Evolutionary conservation across 148 eudicot genomes (phyloP).

Genomic region (Persicaria tinctoria): DNA sequence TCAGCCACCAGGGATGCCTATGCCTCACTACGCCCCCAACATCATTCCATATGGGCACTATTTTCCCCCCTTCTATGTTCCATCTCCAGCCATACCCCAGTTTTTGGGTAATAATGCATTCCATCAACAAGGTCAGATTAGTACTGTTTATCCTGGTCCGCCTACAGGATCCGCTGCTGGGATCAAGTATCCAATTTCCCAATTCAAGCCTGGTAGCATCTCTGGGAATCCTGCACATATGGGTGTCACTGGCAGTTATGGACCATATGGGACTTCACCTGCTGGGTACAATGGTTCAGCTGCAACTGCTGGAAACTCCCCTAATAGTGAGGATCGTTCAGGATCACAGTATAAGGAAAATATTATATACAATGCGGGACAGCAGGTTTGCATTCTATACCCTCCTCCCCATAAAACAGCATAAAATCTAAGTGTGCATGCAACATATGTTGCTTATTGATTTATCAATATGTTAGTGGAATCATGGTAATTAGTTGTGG

Average conservation of each 20-base stretch:
- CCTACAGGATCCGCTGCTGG: conserved; percentile 34
- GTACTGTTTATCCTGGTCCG: conserved; percentile 34
- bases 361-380: conserved; percentile 25
- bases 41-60: conserved; percentile 47
- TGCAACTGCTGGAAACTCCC: conserved; percentile 31
- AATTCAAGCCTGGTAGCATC: conserved; percentile 35
- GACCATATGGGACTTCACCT: conserved; percentile 29
- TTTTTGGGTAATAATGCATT: conserved; percentile 44
- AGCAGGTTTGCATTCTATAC: conserved; percentile 34
- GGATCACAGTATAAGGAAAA: conserved; percentile 39
- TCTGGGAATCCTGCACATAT: conserved; percentile 30
- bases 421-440: not conserved
- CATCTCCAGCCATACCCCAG: conserved; percentile 40
- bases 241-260: conserved; percentile 45
- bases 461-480: not conserved
- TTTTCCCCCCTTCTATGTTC: conserved; percentile 38
- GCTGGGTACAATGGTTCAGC: conserved; percentile 21
- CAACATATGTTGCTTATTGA: not conserved
- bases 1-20: conserved; percentile 57
- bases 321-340: conserved; percentile 31
- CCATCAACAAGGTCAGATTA: conserved; percentile 41
- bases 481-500: not conserved
- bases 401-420: not conserved
- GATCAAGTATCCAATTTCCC: conserved; percentile 30
- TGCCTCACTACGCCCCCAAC: conserved; percentile 59